A percentile compares a stretch with the other conserved stretches of the same genome.
Conservation (phyloP, 306 rosid species). For the Arachis stenosperma region DNA sequence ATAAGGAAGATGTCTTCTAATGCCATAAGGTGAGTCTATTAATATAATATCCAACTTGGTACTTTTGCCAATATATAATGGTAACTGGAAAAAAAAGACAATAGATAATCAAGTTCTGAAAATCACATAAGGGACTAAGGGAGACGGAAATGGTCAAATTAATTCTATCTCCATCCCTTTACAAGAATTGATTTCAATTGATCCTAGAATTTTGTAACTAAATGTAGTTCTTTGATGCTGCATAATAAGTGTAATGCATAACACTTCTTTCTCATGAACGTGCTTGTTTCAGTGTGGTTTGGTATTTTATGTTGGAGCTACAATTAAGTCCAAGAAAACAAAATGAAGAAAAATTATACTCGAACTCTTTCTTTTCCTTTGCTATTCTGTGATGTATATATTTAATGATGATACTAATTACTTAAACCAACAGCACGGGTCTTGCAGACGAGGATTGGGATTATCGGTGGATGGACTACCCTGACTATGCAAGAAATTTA, state of each 20-base stretch:
- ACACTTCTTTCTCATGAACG: neutral
- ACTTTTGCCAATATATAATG: neutral
- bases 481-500: slow-evolving; percentile 54
- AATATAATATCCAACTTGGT: neutral
- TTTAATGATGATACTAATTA: slow-evolving; percentile 12
- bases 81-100: neutral
- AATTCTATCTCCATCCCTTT: slow-evolving; percentile 1
- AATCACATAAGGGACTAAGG: neutral
- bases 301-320: neutral
- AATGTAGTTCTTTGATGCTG: neutral
- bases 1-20: slow-evolving; percentile 78
- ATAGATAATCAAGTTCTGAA: neutral
- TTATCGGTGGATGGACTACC: slow-evolving; percentile 92
- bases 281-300: neutral
- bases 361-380: neutral
- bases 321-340: neutral
- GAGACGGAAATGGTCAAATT: neutral
- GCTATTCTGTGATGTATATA: slow-evolving; percentile 5
- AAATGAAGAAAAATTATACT: neutral
- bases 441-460: slow-evolving; percentile 71
- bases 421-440: slow-evolving; percentile 47
- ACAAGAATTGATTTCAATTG: neutral
- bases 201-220: neutral
- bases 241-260: slow-evolving; percentile 4
- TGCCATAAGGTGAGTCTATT: slow-evolving; percentile 52